Percentiles rank a stretch among this genome's conserved stretches.
These are phyloP conservation scores for Poronia punctata DNA, from an alignment of 495 filamentous ascomycete genomes.

Conservation along the genomic window DNA sequence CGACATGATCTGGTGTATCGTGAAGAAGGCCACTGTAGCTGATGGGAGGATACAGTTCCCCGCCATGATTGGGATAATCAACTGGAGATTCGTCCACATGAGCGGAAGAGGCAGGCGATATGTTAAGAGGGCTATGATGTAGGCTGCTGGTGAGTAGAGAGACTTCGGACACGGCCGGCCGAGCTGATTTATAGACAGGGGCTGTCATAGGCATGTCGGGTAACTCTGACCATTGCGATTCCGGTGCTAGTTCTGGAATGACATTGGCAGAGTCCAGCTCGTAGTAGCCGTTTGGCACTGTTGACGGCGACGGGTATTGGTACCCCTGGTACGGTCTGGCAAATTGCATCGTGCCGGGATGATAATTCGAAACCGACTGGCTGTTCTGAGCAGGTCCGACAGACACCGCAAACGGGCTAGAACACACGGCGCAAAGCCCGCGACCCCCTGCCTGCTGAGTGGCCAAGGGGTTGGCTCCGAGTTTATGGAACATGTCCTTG, in stretches of 20 bases:
- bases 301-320: too few species aligned
- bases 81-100: neutral
- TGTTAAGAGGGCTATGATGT: neutral
- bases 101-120: neutral
- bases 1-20: too few species aligned
- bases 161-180: neutral
- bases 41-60: too few species aligned
- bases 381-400: too few species aligned
- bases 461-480: neutral
- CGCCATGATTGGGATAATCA: too few species aligned
- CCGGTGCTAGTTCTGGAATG: too few species aligned
- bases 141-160: neutral
- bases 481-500: neutral
- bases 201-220: too few species aligned
- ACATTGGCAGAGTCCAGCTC: too few species aligned
- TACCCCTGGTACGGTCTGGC: too few species aligned
- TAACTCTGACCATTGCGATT: too few species aligned
- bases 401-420: neutral
- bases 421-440: neutral
- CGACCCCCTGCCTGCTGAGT: neutral
- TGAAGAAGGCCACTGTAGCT: too few species aligned
- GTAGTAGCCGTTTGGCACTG: too few species aligned
- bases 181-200: neutral
- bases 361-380: neutral
- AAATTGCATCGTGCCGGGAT: neutral